Evolutionary conservation across 2,329 filamentous ascomycete genomes (phyloP).

Genomic region (Apiospora arundinis): DNA sequence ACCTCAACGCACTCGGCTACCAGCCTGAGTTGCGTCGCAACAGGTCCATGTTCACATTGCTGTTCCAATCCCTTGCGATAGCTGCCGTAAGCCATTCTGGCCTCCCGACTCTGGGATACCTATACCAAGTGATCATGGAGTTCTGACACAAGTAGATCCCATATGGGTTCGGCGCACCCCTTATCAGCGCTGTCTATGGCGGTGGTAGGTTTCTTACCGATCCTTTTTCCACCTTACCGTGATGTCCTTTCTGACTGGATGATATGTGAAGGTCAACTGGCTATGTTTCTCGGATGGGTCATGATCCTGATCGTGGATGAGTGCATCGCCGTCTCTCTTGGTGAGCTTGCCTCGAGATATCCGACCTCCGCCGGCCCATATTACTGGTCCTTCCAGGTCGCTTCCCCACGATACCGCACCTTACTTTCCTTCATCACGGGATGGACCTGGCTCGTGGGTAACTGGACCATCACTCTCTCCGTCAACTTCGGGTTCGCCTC

Average conservation of each 20-base stretch:
- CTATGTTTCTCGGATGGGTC: constrained; percentile 64
- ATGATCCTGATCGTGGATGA: constrained; percentile 59
- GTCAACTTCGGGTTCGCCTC: constrained; percentile 63
- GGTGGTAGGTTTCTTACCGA: constrained; percentile 37
- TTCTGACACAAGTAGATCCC: constrained; percentile 48
- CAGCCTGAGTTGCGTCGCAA: constrained; percentile 63
- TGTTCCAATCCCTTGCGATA: constrained; percentile 67
- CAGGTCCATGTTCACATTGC: constrained; percentile 63
- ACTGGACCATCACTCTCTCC: constrained; percentile 58
- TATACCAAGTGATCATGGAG: background rate
- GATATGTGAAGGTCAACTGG: constrained; percentile 49
- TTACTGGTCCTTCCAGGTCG: constrained; percentile 60
- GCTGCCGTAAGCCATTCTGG: constrained; percentile 48
- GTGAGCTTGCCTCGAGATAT: constrained; percentile 57
- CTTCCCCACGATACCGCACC: constrained; percentile 47
- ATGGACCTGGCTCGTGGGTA: constrained; percentile 59
- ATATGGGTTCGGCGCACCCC: constrained; percentile 52
- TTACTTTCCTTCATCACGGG: constrained; percentile 58
- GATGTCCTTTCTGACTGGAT: background rate
- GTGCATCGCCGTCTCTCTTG: constrained; percentile 56
- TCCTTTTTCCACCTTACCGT: no score
- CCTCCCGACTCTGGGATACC: no score
- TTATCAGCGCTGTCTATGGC: constrained; percentile 46
- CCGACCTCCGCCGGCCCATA: constrained; percentile 59
- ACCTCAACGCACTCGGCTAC: constrained; percentile 57